Conservation (phyloP, 768 basidiomycete species). For the Pulveroboletus sp. region DNA sequence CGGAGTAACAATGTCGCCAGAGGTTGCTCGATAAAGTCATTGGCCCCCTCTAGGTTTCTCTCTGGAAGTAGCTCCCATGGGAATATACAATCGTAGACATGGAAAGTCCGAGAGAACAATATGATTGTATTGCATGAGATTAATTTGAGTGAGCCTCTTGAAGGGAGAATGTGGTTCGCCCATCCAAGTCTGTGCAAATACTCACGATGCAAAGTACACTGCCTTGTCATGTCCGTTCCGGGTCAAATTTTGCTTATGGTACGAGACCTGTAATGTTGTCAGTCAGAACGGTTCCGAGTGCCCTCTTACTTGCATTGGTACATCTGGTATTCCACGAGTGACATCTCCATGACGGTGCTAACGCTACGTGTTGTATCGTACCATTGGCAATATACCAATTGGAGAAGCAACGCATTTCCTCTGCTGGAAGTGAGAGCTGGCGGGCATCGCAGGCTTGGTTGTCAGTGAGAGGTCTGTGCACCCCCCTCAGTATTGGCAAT, state of each 20-base stretch:
- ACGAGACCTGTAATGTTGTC: background rate
- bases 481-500: no score
- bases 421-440: background rate
- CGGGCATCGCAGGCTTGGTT: background rate
- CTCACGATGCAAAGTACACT: no score
- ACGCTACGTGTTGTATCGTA: background rate
- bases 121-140: background rate
- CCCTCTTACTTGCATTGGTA: background rate
- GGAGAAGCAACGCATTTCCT: background rate
- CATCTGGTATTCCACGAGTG: background rate
- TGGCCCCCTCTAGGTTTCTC: background rate
- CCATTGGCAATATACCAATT: background rate
- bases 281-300: background rate
- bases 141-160: no score
- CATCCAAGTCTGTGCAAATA: background rate
- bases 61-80: background rate
- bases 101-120: background rate
- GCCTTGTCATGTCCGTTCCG: no score
- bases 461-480: no score
- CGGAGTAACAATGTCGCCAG: background rate
- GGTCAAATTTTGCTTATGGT: no score
- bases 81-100: constrained; percentile 2
- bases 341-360: background rate
- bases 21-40: no score
- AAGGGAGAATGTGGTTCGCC: background rate